These are phyloP conservation scores for Blastocystis hominis DNA, from an alignment of 352 stramenopile species.

Conservation along the genomic window DNA sequence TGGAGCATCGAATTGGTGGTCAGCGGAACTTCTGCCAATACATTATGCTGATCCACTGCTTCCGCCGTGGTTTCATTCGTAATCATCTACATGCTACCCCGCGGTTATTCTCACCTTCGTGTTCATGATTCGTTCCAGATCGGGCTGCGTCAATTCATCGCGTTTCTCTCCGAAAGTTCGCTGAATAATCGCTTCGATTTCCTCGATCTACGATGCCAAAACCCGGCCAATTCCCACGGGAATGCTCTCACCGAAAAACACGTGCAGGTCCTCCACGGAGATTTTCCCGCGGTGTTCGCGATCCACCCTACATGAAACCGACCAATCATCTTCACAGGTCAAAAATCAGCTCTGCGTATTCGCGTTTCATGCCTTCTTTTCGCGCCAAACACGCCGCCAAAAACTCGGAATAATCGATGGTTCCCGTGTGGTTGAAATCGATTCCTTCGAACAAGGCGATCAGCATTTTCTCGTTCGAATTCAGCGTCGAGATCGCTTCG, in stretches of 20 bases:
- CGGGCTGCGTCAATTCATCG: neutral
- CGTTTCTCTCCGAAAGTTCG: constrained; percentile 13
- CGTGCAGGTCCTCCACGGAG: neutral
- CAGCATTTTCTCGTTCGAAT: neutral
- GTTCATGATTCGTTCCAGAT: constrained; percentile 54
- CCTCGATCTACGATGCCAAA: neutral
- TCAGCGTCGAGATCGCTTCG: neutral
- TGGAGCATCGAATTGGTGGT: neutral
- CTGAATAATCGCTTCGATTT: constrained; percentile 1
- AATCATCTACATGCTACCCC: neutral
- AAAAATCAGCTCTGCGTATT: constrained; percentile 44
- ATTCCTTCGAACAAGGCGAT: constrained; percentile 2
- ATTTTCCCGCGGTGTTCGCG: constrained; percentile 8
- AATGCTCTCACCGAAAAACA: constrained; percentile 46
- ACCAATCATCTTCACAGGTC: neutral
- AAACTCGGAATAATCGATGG: constrained; percentile 46
- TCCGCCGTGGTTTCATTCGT: constrained; percentile 6
- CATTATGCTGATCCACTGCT: neutral
- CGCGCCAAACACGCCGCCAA: constrained; percentile 41
- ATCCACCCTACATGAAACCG: neutral
- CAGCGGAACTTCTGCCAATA: neutral
- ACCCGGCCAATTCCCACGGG: neutral
- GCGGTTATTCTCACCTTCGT: neutral
- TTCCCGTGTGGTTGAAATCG: constrained; percentile 40
- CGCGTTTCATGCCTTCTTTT: constrained; percentile 46